A percentile compares a stretch with the other conserved stretches of the same genome.
Evolutionary conservation across 345 rosid species (phyloP).

Genomic region (Pistacia atlantica): DNA sequence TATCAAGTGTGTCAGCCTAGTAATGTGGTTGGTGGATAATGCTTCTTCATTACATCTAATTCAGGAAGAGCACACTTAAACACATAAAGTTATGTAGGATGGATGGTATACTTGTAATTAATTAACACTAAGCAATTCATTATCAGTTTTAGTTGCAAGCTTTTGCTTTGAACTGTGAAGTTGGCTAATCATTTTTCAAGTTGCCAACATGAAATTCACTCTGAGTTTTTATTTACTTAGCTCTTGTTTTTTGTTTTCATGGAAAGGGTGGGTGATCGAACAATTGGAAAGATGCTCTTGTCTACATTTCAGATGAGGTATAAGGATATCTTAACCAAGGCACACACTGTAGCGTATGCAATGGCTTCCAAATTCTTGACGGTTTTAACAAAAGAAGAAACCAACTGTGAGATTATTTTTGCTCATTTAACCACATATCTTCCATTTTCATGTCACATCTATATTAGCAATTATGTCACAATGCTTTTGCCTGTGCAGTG

Average conservation of each 20-base stretch:
- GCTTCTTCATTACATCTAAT: background rate
- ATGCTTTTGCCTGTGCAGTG: constrained; percentile 41
- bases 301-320: constrained; percentile 75
- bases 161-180: background rate
- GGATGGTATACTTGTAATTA: too few species aligned
- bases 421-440: constrained; percentile 11
- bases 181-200: background rate
- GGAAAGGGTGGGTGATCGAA: constrained; percentile 65
- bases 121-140: background rate
- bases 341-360: constrained; percentile 59
- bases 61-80: background rate
- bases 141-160: background rate
- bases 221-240: too few species aligned
- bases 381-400: constrained; percentile 73
- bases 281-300: constrained; percentile 63
- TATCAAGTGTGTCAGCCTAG: background rate
- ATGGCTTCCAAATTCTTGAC: constrained; percentile 59
- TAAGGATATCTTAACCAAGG: constrained; percentile 76
- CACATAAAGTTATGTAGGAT: background rate
- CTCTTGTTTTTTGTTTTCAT: background rate
- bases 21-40: background rate
- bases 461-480: background rate
- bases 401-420: constrained; percentile 43
- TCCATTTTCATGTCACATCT: background rate
- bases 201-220: too few species aligned